Evolutionary conservation across 2,329 filamentous ascomycete species (phyloP), one percentile per base, ranked within the genome.

Genomic region (Elsinoe necatrix): DNA sequence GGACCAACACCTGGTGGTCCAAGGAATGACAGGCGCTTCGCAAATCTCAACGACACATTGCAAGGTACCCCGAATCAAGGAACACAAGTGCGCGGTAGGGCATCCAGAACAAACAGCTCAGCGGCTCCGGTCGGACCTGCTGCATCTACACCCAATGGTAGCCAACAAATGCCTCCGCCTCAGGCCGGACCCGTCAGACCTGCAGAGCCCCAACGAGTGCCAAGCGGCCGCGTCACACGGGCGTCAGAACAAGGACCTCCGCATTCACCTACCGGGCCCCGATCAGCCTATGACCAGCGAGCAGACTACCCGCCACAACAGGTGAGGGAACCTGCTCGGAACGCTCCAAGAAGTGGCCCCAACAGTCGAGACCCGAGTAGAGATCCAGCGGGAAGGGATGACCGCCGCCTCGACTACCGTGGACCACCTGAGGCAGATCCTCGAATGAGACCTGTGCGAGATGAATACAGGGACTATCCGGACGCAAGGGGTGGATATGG

Each of bases 11-110:
- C 68, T 11, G 54, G 54, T 4, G 61, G 54, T 5, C 16, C 39
- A 3, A 61, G 63, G 43, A 62, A 66, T 16, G 65, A 64, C 34
- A 65, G 69, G 57, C 61, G 67, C 47, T 68, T 68, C 9, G 68
- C 67, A 29, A 62, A n/a, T 56, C 62, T 55, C 54, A 62, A 62
- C 29, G 58, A 61, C 18, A 55, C 60, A 4, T 48, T 60, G 25
- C 57, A 59, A 34, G 55, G 55, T 4, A 48, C 34, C n/a, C 47
- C 48, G 9, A 39, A 8, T 31, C 59, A 59, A 35, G 55, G 52
- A 4, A 42, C 37, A 11, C 52, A 47, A 23, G 45, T 56, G 8
- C 39, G 41, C 29, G 54, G 54, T 12, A 56, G 54, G 21, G 54
- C 41, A 21, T 23, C 23, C 4, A 41, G 52, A 4, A 34, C 29